These are phyloP conservation scores for Litsea cubeba DNA, from an alignment of 164 flowering plant genomes.

Conservation along the genomic window DNA sequence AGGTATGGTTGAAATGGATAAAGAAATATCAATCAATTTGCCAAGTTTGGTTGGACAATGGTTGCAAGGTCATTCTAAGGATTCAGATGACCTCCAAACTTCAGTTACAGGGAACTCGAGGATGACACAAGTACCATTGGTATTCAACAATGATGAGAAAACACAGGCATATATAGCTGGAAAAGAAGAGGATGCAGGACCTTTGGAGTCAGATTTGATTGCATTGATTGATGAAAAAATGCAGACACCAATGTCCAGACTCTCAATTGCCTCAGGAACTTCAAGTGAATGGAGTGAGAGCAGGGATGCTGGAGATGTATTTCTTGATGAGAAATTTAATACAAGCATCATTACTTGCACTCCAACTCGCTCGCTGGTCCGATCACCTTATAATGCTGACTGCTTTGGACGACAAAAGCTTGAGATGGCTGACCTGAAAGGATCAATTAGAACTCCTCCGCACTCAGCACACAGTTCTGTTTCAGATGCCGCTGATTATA, in stretches of 20 bases:
- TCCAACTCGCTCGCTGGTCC: constrained; percentile 4
- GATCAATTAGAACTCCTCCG: constrained; percentile 3
- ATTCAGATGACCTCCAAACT: not conserved
- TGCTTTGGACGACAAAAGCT: constrained; percentile 16
- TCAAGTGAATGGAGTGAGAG: constrained; percentile 5
- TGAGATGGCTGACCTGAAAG: constrained; percentile 22
- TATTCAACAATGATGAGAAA: constrained; percentile 20
- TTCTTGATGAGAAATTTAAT: constrained; percentile 37
- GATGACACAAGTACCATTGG: not conserved
- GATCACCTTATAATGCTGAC: constrained; percentile 11
- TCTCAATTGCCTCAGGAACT: constrained; percentile 6
- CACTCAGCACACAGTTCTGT: not conserved
- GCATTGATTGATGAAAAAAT: not conserved
- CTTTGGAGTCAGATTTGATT: not conserved
- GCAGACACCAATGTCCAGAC: constrained; percentile 5
- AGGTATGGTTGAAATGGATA: constrained; percentile 5
- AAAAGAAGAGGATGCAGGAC: constrained; percentile 39
- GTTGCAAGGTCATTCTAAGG: constrained; percentile 1
- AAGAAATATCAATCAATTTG: not conserved
- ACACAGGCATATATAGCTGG: constrained; percentile 85
- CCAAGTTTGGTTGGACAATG: not conserved
- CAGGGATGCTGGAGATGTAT: constrained; percentile 16
- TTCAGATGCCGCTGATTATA: not conserved
- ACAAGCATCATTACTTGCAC: constrained; percentile 23
- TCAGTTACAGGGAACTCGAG: constrained; percentile 5